Evolutionary conservation across 1,139 yeast genomes (phyloP).

Genomic region (Suhomyces ambrosiae): DNA sequence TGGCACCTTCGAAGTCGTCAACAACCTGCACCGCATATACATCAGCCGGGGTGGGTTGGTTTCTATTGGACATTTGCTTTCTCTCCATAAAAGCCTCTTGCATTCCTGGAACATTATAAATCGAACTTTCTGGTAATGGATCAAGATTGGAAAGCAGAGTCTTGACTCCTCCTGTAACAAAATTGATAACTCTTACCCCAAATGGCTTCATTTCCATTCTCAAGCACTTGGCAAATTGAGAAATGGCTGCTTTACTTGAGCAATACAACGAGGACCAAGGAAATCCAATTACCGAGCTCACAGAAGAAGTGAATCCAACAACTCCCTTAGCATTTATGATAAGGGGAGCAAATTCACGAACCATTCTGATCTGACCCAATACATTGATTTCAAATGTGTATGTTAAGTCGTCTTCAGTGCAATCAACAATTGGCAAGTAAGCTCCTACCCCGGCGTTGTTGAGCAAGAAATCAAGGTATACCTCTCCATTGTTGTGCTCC

Average conservation of each 20-base stretch:
- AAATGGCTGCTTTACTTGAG: conserved; percentile 78
- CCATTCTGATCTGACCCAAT: conserved; percentile 65
- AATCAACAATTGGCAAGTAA: conserved; percentile 71
- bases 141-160: conserved; percentile 59
- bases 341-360: conserved; percentile 58
- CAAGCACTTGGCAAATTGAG: conserved; percentile 63
- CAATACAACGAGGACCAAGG: conserved; percentile 72
- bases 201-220: conserved; percentile 73
- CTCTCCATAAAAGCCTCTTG: conserved; percentile 51
- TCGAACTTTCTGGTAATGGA: conserved; percentile 56
- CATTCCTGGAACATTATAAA: conserved; percentile 57
- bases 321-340: conserved; percentile 70
- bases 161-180: conserved; percentile 65
- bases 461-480: conserved; percentile 55
- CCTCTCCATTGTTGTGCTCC: conserved; percentile 42
- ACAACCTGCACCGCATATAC: conserved; percentile 58
- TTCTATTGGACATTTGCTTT: conserved; percentile 60
- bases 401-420: conserved; percentile 55
- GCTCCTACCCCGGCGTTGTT: conserved; percentile 73
- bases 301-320: conserved; percentile 74
- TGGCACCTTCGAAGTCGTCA: conserved; percentile 47
- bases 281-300: conserved; percentile 66
- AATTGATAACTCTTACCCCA: conserved; percentile 70
- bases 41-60: conserved; percentile 61
- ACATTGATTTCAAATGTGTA: conserved; percentile 70